These are phyloP conservation scores for Ophiostoma fasciatum DNA, from an alignment of 2,329 filamentous ascomycete genomes.

Conservation along the genomic window DNA sequence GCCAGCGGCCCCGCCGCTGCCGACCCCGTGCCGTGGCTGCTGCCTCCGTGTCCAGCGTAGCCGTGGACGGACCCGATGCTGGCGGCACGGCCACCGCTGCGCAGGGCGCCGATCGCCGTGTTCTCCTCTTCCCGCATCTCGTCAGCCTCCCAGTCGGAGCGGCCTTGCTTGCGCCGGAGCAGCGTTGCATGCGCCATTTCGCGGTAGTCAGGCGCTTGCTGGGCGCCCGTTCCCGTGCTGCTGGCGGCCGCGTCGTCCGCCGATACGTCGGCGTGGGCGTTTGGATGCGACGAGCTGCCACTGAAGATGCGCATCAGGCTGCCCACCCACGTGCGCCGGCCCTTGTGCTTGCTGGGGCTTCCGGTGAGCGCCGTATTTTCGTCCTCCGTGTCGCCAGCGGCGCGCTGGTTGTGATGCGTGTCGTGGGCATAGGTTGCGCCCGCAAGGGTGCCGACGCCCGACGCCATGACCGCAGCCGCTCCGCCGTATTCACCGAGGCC, in stretches of 20 bases:
- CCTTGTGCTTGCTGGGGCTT: constrained; percentile 42
- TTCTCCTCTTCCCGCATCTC: constrained; percentile 38
- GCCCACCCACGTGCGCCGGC: constrained; percentile 49
- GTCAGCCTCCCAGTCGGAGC: constrained; percentile 35
- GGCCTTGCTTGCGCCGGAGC: constrained; percentile 38
- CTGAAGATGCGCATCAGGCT: constrained; percentile 50
- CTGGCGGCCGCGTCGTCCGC: background rate
- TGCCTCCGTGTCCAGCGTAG: constrained; percentile 1
- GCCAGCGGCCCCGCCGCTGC: constrained; percentile 10
- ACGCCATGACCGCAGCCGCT: constrained; percentile 1
- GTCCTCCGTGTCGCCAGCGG: constrained; percentile 17
- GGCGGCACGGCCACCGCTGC: constrained; percentile 4
- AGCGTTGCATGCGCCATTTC: constrained; percentile 29
- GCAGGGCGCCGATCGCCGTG: constrained; percentile 9
- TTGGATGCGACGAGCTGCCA: background rate
- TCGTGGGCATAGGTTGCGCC: background rate
- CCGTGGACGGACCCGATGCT: constrained; percentile 3
- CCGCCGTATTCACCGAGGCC: constrained; percentile 1
- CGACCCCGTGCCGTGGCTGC: background rate
- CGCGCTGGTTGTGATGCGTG: background rate
- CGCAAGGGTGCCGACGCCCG: background rate
- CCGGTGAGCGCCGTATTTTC: constrained; percentile 23
- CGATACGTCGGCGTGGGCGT: constrained; percentile 4
- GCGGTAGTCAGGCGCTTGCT: constrained; percentile 5
- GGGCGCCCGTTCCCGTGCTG: constrained; percentile 13